These are phyloP conservation scores for Gossypium gossypioides DNA, from an alignment of 441 rosid genomes.

Conservation along the genomic window DNA sequence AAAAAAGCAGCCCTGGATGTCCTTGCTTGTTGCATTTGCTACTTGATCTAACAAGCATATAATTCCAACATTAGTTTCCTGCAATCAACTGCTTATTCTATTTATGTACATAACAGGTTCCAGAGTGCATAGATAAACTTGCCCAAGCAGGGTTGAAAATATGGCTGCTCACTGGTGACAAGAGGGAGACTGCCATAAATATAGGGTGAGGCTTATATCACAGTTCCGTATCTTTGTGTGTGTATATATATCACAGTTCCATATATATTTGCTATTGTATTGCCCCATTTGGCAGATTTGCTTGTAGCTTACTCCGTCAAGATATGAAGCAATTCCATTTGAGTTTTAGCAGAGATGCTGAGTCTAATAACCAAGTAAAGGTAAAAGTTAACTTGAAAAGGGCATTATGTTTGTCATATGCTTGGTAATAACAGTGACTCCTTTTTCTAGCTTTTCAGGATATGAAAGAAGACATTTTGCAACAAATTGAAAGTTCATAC, in stretches of 20 bases:
- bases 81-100: not conserved
- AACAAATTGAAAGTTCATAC: conserved; percentile 35
- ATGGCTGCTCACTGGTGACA: conserved; percentile 83
- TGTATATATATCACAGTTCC: not conserved
- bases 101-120: conserved; percentile 34
- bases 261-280: not conserved
- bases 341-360: conserved; percentile 30
- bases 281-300: conserved; percentile 36
- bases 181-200: conserved; percentile 75
- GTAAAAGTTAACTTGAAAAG: conserved; percentile 19
- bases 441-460: conserved; percentile 33
- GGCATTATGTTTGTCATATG: not conserved
- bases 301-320: conserved; percentile 67
- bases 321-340: conserved; percentile 54
- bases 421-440: conserved; percentile 9
- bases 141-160: conserved; percentile 72
- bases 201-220: conserved; percentile 41
- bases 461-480: conserved; percentile 31
- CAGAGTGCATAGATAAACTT: conserved; percentile 77
- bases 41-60: not conserved
- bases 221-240: not conserved
- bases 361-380: conserved; percentile 22
- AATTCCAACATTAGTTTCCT: not conserved
- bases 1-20: not conserved
- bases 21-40: not conserved